Percentiles rank a stretch among this genome's conserved stretches.
These are phyloP conservation scores for Phaeolepiota aurea DNA, from an alignment of 768 basidiomycete genomes.

Conservation along the genomic window DNA sequence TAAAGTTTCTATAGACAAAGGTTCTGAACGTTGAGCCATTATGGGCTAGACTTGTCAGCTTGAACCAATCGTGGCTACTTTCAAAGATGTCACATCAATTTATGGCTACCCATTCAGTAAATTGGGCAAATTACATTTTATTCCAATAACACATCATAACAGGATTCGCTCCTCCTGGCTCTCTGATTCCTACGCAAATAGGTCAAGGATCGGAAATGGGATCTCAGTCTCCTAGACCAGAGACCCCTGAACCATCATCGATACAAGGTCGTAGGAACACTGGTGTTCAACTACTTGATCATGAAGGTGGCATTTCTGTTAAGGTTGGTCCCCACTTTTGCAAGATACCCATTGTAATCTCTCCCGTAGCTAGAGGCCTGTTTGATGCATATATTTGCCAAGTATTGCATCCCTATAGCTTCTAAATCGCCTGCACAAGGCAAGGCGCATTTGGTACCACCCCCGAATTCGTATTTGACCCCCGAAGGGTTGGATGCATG, in stretches of 20 bases:
- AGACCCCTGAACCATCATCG: slow-evolving; percentile 56
- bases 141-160: no score
- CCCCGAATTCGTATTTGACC: slow-evolving; percentile 49
- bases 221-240: slow-evolving; percentile 38
- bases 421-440: slow-evolving; percentile 8
- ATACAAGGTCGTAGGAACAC: slow-evolving; percentile 51
- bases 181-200: no score
- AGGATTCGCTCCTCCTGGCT: no score
- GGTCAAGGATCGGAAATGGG: slow-evolving; percentile 13
- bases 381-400: slow-evolving; percentile 70
- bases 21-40: slow-evolving; percentile 46
- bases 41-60: no score
- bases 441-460: slow-evolving; percentile 25
- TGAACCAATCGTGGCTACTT: no score
- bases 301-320: slow-evolving; percentile 59
- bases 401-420: slow-evolving; percentile 55
- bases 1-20: slow-evolving; percentile 83
- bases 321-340: slow-evolving; percentile 35
- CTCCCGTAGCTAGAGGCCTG: slow-evolving; percentile 51
- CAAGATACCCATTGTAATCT: not conserved
- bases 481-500: slow-evolving; percentile 61
- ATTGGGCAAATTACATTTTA: no score
- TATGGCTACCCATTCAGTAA: no score
- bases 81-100: no score
- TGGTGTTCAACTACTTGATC: slow-evolving; percentile 52